Evolutionary conservation across 768 basidiomycete genomes (phyloP).

Genomic region (Suillus fuscotomentosus): DNA sequence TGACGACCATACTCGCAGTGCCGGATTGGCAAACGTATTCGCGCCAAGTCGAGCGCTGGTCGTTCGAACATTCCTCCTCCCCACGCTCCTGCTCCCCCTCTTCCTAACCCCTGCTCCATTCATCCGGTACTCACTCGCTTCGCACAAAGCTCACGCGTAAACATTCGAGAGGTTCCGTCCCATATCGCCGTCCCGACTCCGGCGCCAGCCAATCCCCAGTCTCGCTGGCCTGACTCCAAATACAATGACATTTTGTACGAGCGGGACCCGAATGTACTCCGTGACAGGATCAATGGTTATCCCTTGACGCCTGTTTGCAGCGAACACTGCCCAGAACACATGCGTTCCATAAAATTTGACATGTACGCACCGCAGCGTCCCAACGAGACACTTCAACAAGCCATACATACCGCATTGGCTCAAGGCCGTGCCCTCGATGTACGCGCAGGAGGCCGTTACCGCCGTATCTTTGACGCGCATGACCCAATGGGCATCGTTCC

Average conservation of each 20-base stretch:
- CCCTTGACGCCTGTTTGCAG: background rate
- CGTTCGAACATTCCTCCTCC: background rate
- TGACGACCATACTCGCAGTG: background rate
- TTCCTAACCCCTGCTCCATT: background rate
- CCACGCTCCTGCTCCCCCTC: background rate
- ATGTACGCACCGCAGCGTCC: background rate
- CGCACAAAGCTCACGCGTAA: slow-evolving; percentile 1
- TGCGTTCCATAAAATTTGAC: slow-evolving; percentile 10
- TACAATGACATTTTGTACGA: background rate
- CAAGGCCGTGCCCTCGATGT: slow-evolving; percentile 12
- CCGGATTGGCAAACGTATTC: slow-evolving; percentile 5
- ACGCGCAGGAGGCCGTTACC: slow-evolving; percentile 7
- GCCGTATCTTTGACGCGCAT: slow-evolving; percentile 1
- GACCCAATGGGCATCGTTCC: slow-evolving; percentile 9
- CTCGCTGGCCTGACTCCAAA: background rate
- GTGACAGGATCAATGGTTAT: background rate
- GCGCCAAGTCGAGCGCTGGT: background rate
- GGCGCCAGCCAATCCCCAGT: background rate
- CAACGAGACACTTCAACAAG: slow-evolving; percentile 1
- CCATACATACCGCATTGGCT: background rate
- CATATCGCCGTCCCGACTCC: background rate
- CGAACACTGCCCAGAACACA: background rate
- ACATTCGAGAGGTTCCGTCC: slow-evolving; percentile 1
- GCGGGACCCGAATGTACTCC: background rate
- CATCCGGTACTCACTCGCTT: slow-evolving; percentile 1